These are phyloP conservation scores for Salix arbutifolia DNA, from an alignment of 345 rosid genomes.

Conservation along the genomic window DNA sequence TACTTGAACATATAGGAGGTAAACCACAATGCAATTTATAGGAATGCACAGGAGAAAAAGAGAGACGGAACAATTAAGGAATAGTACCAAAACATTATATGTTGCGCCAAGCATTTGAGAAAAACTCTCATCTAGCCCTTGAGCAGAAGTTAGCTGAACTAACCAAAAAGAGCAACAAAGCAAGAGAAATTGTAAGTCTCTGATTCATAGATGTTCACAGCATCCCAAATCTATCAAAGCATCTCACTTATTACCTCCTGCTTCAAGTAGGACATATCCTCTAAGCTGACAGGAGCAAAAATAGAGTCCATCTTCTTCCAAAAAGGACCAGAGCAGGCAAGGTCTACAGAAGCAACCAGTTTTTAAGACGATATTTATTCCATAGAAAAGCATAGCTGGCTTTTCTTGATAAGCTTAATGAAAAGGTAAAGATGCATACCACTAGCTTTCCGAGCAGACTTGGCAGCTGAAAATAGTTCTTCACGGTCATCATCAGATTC, in stretches of 20 bases:
- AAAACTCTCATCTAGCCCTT: slow-evolving; percentile 67
- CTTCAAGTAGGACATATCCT: slow-evolving; percentile 62
- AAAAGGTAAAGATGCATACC: slow-evolving; percentile 44
- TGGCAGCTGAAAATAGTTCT: slow-evolving; percentile 79
- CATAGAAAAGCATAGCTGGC: neutral
- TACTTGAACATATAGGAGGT: neutral
- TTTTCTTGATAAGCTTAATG: neutral
- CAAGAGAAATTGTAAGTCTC: slow-evolving; percentile 17
- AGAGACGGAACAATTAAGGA: neutral
- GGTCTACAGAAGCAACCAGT: slow-evolving; percentile 40
- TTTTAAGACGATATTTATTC: slow-evolving; percentile 1
- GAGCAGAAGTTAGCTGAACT: slow-evolving; percentile 58
- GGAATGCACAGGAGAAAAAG: neutral
- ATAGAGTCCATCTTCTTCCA: slow-evolving; percentile 86
- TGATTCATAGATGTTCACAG: neutral
- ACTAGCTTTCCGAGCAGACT: slow-evolving; percentile 63
- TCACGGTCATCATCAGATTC: slow-evolving; percentile 83
- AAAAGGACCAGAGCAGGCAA: slow-evolving; percentile 64
- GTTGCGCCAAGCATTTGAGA: slow-evolving; percentile 52
- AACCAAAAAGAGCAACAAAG: slow-evolving; percentile 13
- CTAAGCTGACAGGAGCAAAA: slow-evolving; percentile 57
- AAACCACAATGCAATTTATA: neutral
- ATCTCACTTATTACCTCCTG: slow-evolving; percentile 58
- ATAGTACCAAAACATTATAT: slow-evolving; percentile 47
- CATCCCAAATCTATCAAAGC: slow-evolving; percentile 9